Conservation (phyloP, 768 basidiomycete genomes). For the Tubosaeta sp. region DNA sequence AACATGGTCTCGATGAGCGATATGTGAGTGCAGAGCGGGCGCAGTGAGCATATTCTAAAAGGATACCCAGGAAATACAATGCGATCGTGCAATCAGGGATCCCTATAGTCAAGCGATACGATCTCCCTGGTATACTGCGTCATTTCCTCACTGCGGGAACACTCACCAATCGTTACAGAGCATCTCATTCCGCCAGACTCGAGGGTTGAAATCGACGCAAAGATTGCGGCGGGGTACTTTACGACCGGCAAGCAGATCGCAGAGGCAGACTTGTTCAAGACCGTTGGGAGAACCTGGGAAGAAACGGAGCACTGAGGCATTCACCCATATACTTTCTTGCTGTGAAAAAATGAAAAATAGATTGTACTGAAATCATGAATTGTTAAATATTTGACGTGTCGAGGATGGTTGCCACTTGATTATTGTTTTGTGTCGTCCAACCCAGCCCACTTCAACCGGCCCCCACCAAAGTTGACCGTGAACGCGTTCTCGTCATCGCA, state of each 20-base stretch:
- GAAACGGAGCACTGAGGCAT: conserved; percentile 71
- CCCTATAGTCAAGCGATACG: conserved; percentile 74
- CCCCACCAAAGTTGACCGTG: too few relatives aligned
- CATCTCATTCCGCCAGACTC: conserved; percentile 88
- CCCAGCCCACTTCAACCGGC: too few relatives aligned
- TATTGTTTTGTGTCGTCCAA: too few relatives aligned
- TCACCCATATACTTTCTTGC: neutral
- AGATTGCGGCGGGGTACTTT: conserved; percentile 93
- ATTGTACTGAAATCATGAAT: neutral
- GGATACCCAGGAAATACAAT: conserved; percentile 73
- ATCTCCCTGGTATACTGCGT: conserved; percentile 63
- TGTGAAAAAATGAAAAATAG: conserved; percentile 3
- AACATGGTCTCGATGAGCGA: conserved; percentile 90
- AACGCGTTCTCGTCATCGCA: too few relatives aligned
- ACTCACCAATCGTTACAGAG: conserved; percentile 36
- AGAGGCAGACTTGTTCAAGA: conserved; percentile 77
- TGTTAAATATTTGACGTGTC: too few relatives aligned
- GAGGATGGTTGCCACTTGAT: too few relatives aligned
- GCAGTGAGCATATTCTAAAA: neutral
- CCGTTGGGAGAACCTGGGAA: conserved; percentile 87
- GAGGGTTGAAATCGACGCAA: conserved; percentile 93
- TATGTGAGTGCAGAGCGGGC: conserved; percentile 39
- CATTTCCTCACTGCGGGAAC: neutral
- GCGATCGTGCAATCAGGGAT: conserved; percentile 91
- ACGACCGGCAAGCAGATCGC: conserved; percentile 73